phyloP scores from a whole-genome alignment of 768 basidiomycete genomes.

The Kwoniella newhampshirensis region DNA sequence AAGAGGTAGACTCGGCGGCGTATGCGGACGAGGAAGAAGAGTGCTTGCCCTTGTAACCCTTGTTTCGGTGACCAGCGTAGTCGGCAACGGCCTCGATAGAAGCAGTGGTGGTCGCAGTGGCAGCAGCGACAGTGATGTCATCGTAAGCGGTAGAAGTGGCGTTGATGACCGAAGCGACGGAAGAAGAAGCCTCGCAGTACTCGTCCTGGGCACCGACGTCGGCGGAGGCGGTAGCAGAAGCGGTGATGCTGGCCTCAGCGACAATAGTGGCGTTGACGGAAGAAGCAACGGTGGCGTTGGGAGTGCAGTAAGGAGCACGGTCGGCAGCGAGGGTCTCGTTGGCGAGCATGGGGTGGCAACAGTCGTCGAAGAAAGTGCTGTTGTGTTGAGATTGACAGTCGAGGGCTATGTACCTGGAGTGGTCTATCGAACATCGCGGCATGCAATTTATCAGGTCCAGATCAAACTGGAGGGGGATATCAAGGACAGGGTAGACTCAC shows the following conservation, averaged over 20 bases:
- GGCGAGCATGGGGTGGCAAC: conserved; percentile 72
- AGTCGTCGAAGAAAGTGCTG: conserved; percentile 61
- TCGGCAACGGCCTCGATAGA: conserved; percentile 23
- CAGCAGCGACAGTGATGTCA: conserved; percentile 18
- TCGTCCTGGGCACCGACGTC: conserved; percentile 23
- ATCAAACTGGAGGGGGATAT: too few relatives aligned
- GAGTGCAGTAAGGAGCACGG: conserved; percentile 62
- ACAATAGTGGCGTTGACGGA: conserved; percentile 28
- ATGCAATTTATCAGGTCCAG: background rate
- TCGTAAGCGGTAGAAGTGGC: conserved; percentile 15
- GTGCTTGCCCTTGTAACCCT: background rate
- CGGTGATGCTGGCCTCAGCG: conserved; percentile 30
- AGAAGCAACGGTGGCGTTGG: conserved; percentile 44
- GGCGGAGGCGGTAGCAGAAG: conserved; percentile 30
- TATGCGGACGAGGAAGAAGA: conserved; percentile 20
- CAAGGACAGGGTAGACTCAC: conserved; percentile 28
- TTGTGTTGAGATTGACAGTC: conserved; percentile 57
- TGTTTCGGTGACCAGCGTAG: conserved; percentile 11
- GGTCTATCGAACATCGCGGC: conserved; percentile 51
- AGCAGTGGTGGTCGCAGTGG: conserved; percentile 23
- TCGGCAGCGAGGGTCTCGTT: conserved; percentile 58
- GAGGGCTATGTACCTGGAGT: conserved; percentile 64
- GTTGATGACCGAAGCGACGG: conserved; percentile 21
- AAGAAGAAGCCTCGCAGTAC: conserved; percentile 24
- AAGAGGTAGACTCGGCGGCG: conserved; percentile 16